Base-by-base conservation (phyloP, 108 stramenopile genomes). In the Parietichytrium sp. region DNA sequence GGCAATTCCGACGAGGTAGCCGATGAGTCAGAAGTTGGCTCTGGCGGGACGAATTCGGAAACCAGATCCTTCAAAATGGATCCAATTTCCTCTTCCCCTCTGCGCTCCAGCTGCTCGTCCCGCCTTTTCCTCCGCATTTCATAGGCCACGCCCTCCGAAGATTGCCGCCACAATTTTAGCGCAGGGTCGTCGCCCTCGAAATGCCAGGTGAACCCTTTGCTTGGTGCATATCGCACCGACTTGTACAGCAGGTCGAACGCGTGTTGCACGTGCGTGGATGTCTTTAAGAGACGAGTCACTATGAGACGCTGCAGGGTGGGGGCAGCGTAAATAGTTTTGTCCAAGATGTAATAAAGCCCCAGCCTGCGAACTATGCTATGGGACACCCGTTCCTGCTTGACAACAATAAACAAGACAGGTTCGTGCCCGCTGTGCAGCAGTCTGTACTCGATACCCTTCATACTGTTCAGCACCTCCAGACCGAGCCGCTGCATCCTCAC, bases 261-360 rank as follows among this genome's bases (percentile, higher is more conserved):
- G 27, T 84, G 83, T 26, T 85, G 84, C 20, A 85, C 31, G 38
- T 85, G 84, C 42, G 83, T 80, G 15, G 84, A 77, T 27, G 84
- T 84, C 82, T 86, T 86, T 81, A 29, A 79, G 33, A 86, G 84
- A 47, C 85, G 81, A 3, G 85, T 80, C 52, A 72, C 83, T 31
- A 87, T 84, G 42, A 87, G 85, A 47, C 79, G 83, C 20, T 81
- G 83, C 83, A 85, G 78, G n/a, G 83, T 82, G 12, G 86, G 86
- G 3, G 85, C 47, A 38, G 86, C 85, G 81, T 87, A 87, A 54
- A 87, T 87, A 27, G 80, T 80, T 16, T 85, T 85, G 27, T 87
- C 86, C 83, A 87, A 84, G 42, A 87, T 83, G 80, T 87, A 87
- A 84, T 87, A 87, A 47, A 86, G 82, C 15, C 80, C 86, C 47